phyloP scores from a whole-genome alignment of 805 yeast genomes.

The Groenewaldozyma salmanticensis region DNA sequence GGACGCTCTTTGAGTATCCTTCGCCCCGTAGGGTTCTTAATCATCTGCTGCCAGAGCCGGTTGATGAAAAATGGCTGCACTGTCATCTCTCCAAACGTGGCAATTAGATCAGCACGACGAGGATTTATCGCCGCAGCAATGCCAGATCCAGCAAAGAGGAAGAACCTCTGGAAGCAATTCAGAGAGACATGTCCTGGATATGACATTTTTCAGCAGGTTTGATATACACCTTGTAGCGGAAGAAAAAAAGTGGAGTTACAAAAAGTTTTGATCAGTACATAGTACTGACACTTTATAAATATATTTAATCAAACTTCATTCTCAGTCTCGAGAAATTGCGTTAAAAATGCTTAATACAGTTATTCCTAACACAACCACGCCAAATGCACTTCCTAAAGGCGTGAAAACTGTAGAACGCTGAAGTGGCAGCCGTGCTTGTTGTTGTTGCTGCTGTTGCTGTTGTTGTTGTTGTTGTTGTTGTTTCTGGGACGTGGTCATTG shows the following conservation, averaged over 20 bases:
- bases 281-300: not conserved
- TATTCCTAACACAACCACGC: slow-evolving; percentile 15
- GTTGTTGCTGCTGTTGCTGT: not conserved
- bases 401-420: not conserved
- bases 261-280: not conserved
- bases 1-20: slow-evolving; percentile 72
- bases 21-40: slow-evolving; percentile 66
- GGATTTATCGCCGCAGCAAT: slow-evolving; percentile 51
- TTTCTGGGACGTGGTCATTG: not conserved
- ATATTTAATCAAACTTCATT: not conserved
- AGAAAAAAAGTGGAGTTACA: not conserved
- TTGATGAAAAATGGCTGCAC: slow-evolving; percentile 62
- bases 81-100: slow-evolving; percentile 70
- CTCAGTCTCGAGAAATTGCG: not conserved
- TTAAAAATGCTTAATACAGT: slow-evolving; percentile 7
- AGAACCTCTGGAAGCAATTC: slow-evolving; percentile 46
- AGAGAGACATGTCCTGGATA: slow-evolving; percentile 79
- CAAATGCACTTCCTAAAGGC: slow-evolving; percentile 14
- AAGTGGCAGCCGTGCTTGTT: not conserved
- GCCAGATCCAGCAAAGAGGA: slow-evolving; percentile 65
- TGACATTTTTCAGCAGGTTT: slow-evolving; percentile 1
- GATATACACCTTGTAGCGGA: not conserved
- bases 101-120: slow-evolving; percentile 31
- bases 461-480: not conserved
- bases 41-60: slow-evolving; percentile 60